phyloP scores from a whole-genome alignment of 257 asterid genomes.

The Solanum lycopersicoides region DNA sequence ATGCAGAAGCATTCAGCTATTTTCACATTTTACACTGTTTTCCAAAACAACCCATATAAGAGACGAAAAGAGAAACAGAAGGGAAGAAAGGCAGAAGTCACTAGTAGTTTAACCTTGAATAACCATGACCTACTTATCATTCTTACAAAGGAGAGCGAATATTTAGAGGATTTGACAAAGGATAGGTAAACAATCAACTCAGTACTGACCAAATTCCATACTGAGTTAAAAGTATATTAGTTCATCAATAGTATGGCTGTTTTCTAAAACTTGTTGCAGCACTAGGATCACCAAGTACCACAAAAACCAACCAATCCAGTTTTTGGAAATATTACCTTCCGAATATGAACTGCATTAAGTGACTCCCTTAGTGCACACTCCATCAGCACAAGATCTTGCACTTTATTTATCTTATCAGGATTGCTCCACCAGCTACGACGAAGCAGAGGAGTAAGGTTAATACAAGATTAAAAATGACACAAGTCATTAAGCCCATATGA shows the following conservation, averaged over 20 bases:
- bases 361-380: constrained; percentile 53
- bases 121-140: neutral
- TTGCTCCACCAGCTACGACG: constrained; percentile 67
- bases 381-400: constrained; percentile 68
- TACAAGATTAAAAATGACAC: neutral
- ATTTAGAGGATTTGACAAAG: neutral
- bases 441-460: neutral
- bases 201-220: neutral
- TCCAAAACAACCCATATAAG: neutral
- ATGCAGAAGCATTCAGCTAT: neutral
- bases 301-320: neutral
- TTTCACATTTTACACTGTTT: neutral
- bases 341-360: constrained; percentile 35
- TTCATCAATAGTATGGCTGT: neutral
- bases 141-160: neutral
- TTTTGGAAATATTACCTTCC: constrained; percentile 30
- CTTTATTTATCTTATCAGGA: constrained; percentile 57
- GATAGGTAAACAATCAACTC: neutral
- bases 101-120: neutral
- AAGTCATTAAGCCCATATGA: neutral
- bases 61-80: constrained; percentile 1
- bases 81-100: neutral
- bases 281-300: neutral
- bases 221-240: neutral
- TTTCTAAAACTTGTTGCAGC: neutral